A percentile compares a stretch with the other conserved stretches of the same genome.
Conservation (phyloP, 768 basidiomycete genomes). For the Boletus edulis region DNA sequence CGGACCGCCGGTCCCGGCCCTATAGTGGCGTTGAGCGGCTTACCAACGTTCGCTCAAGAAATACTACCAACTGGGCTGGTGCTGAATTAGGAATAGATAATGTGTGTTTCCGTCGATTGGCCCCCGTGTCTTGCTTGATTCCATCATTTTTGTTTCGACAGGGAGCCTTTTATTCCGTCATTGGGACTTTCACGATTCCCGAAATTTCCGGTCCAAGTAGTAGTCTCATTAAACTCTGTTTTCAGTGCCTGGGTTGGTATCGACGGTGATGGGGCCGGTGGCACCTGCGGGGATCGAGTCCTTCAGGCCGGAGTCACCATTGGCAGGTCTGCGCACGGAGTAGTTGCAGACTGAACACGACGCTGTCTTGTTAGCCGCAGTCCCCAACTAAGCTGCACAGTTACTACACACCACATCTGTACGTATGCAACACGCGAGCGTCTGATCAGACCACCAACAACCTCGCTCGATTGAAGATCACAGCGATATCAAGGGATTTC, state of each 20-base stretch:
- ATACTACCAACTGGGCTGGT: background rate
- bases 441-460: too few species aligned
- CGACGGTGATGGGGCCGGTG: slow-evolving; percentile 2
- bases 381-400: too few species aligned
- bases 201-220: background rate
- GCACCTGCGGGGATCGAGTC: background rate
- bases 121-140: background rate
- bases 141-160: background rate
- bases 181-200: slow-evolving; percentile 1
- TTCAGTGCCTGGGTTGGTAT: slow-evolving; percentile 11
- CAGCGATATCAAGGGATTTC: too few species aligned
- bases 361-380: too few species aligned
- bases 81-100: background rate
- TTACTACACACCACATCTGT: too few species aligned
- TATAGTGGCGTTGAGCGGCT: background rate
- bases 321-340: too few species aligned
- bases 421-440: too few species aligned
- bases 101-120: background rate
- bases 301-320: slow-evolving; percentile 2
- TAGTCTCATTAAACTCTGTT: too few species aligned
- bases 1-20: too few species aligned
- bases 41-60: background rate
- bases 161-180: slow-evolving; percentile 4
- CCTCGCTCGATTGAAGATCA: too few species aligned
- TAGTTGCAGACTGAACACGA: too few species aligned